phyloP scores from a whole-genome alignment of 768 basidiomycete species.

The Tulasnella sp. region DNA sequence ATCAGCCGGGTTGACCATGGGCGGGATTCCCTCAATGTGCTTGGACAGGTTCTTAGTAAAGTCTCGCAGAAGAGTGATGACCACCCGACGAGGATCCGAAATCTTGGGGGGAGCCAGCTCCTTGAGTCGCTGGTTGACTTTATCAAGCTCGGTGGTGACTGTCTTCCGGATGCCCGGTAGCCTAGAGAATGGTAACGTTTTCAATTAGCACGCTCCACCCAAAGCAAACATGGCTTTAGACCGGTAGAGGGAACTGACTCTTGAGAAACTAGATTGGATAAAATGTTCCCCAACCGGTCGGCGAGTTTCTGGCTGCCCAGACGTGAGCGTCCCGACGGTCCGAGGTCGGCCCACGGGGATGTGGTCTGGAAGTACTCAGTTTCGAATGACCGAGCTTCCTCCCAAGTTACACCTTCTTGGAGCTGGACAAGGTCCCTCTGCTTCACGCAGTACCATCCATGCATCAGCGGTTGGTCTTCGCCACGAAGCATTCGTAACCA shows the following conservation, averaged over 20 bases:
- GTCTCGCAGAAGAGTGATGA: conserved; percentile 13
- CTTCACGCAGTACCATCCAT: conserved; percentile 60
- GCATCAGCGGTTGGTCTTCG: conserved; percentile 41
- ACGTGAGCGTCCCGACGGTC: neutral
- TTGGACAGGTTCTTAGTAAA: conserved; percentile 14
- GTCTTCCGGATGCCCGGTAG: conserved; percentile 2
- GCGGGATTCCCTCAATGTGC: conserved; percentile 17
- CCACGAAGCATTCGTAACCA: conserved; percentile 46
- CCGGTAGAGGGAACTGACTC: neutral
- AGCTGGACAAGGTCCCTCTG: conserved; percentile 52
- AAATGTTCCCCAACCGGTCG: neutral
- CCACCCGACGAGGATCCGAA: neutral
- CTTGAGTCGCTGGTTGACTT: conserved; percentile 2
- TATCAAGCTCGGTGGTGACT: neutral
- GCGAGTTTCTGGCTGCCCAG: conserved; percentile 7
- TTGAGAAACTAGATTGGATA: conserved; percentile 13
- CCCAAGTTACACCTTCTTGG: conserved; percentile 53
- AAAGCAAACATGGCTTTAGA: neutral
- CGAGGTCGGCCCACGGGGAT: conserved; percentile 27
- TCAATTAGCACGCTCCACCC: neutral
- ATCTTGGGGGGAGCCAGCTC: conserved; percentile 16
- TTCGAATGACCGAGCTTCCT: conserved; percentile 55
- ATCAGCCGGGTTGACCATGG: neutral
- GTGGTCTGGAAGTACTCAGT: conserved; percentile 47
- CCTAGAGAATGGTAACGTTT: neutral